Evolutionary conservation across 306 rosid species (phyloP).

Genomic region (Crotalaria pallida): DNA sequence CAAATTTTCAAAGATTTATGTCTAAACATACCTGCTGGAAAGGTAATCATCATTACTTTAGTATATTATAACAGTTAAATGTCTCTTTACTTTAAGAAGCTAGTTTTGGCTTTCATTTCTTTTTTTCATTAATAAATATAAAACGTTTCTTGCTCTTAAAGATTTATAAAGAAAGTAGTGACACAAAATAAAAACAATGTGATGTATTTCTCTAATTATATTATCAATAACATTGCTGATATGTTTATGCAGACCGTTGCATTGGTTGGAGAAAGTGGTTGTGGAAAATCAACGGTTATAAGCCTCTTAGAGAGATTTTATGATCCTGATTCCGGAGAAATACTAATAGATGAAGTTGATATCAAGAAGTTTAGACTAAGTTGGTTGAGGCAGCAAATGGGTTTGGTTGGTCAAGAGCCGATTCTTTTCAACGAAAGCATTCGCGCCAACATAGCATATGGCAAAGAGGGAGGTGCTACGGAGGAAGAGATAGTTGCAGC

Average conservation of each 20-base stretch:
- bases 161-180: too few relatives aligned
- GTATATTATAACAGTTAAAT: too few relatives aligned
- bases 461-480: slow-evolving; percentile 47
- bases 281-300: slow-evolving; percentile 84
- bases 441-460: slow-evolving; percentile 69
- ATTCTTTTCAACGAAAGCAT: slow-evolving; percentile 81
- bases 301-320: slow-evolving; percentile 79
- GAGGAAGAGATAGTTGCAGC: slow-evolving; percentile 77
- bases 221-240: background rate
- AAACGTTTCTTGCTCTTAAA: too few relatives aligned
- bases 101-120: too few relatives aligned
- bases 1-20: slow-evolving; percentile 62
- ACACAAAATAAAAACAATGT: too few relatives aligned
- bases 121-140: too few relatives aligned
- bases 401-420: slow-evolving; percentile 93
- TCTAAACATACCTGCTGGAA: slow-evolving; percentile 65
- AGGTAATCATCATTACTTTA: too few relatives aligned
- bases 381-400: slow-evolving; percentile 89
- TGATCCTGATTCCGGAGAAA: slow-evolving; percentile 54
- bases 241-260: slow-evolving; percentile 72
- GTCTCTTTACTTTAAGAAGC: too few relatives aligned
- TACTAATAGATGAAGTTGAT: slow-evolving; percentile 57
- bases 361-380: slow-evolving; percentile 45
- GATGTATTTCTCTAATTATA: too few relatives aligned
- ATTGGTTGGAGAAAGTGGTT: slow-evolving; percentile 92